Conservation (phyloP, 2,329 filamentous ascomycete species). For the Mariannaea sp. region DNA sequence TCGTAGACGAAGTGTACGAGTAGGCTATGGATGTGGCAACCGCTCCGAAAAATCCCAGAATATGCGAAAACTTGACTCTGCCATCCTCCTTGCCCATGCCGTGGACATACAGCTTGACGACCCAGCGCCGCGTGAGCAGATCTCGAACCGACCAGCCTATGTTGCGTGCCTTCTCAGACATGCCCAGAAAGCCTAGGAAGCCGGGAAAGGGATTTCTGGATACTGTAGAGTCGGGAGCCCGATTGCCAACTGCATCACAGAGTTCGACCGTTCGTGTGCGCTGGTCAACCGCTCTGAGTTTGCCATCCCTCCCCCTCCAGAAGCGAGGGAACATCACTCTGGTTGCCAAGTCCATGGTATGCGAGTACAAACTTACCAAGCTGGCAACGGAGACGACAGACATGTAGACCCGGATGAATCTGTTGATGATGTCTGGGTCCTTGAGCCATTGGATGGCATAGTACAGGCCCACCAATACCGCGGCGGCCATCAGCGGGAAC, state of each 20-base stretch:
- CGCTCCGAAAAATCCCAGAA: conserved; percentile 61
- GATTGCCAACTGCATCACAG: conserved; percentile 44
- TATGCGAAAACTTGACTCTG: conserved; percentile 60
- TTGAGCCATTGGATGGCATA: conserved; percentile 87
- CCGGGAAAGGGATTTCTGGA: conserved; percentile 41
- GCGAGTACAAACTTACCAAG: conserved; percentile 73
- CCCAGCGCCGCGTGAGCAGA: conserved; percentile 58
- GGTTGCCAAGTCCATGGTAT: conserved; percentile 66
- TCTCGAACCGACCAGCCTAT: conserved; percentile 56
- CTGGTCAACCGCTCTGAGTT: conserved; percentile 53
- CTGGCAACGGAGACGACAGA: conserved; percentile 79
- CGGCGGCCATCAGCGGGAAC: conserved; percentile 78
- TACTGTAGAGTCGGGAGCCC: conserved; percentile 30
- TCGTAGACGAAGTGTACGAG: conserved; percentile 62
- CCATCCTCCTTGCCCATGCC: conserved; percentile 54
- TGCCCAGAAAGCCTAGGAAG: conserved; percentile 42
- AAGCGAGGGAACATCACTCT: conserved; percentile 75
- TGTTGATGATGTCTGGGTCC: conserved; percentile 80
- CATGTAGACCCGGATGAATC: conserved; percentile 83
- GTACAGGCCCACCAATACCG: conserved; percentile 76
- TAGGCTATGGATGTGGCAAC: conserved; percentile 63
- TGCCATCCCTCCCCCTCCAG: conserved; percentile 58
- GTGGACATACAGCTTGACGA: conserved; percentile 55
- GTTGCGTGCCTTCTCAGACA: conserved; percentile 31
- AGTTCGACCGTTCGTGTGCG: conserved; percentile 45